Evolutionary conservation across 2,329 filamentous ascomycete species (phyloP).

Genomic region (Colletotrichum chrysophilum): DNA sequence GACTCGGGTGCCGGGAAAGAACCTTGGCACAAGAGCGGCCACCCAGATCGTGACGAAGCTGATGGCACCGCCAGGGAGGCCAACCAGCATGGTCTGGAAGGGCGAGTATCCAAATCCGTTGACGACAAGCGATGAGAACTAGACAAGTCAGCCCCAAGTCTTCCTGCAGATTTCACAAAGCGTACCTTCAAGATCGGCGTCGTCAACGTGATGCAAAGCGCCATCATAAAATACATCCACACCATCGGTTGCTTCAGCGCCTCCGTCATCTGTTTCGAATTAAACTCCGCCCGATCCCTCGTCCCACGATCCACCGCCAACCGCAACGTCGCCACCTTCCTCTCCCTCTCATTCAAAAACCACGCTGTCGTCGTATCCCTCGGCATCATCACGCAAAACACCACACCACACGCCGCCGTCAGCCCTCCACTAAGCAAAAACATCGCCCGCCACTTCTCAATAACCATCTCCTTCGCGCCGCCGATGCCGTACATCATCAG

Average conservation of each 20-base stretch:
- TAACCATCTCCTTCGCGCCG: neutral
- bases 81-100: conserved; percentile 21
- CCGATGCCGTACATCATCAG: conserved; percentile 34
- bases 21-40: conserved; percentile 22
- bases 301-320: conserved; percentile 24
- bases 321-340: conserved; percentile 2
- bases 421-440: conserved; percentile 24
- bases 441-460: conserved; percentile 24
- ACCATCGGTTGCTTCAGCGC: conserved; percentile 15
- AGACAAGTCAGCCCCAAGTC: neutral
- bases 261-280: conserved; percentile 24
- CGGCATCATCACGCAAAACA: conserved; percentile 7
- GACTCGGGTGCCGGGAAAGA: conserved; percentile 23
- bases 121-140: conserved; percentile 21
- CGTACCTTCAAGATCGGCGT: conserved; percentile 28
- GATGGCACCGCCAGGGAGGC: conserved; percentile 9
- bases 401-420: neutral
- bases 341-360: conserved; percentile 1
- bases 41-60: conserved; percentile 11
- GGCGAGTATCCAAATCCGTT: conserved; percentile 21
- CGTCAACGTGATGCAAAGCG: conserved; percentile 24
- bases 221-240: conserved; percentile 26
- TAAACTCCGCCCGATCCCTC: conserved; percentile 22
- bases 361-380: conserved; percentile 2
- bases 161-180: too few species aligned